These are phyloP conservation scores for Suhomyces canberraensis DNA, from an alignment of 805 yeast genomes.

Conservation along the genomic window DNA sequence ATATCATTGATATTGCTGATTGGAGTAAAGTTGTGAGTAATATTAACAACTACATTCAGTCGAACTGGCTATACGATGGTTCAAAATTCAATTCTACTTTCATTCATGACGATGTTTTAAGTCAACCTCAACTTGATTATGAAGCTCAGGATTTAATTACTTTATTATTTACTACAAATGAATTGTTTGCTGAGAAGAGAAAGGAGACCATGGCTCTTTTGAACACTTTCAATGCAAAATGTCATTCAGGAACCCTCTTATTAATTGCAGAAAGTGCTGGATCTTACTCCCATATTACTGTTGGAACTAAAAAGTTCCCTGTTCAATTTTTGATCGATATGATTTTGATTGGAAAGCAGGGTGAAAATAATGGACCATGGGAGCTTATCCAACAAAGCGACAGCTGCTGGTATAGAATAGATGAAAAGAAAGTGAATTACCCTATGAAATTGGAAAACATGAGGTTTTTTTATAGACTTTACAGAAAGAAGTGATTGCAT, in stretches of 20 bases:
- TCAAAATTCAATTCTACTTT: slow-evolving; percentile 28
- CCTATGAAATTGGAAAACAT: slow-evolving; percentile 74
- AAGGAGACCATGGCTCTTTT: slow-evolving; percentile 58
- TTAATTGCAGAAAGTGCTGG: slow-evolving; percentile 87
- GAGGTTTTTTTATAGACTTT: slow-evolving; percentile 80
- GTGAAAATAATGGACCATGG: slow-evolving; percentile 55
- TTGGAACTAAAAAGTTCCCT: slow-evolving; percentile 78
- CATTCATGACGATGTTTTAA: slow-evolving; percentile 30
- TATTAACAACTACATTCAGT: slow-evolving; percentile 41
- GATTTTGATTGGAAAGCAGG: slow-evolving; percentile 53
- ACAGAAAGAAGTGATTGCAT: slow-evolving; percentile 45
- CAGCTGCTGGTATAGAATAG: slow-evolving; percentile 75
- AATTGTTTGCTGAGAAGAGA: slow-evolving; percentile 68
- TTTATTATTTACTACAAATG: slow-evolving; percentile 81
- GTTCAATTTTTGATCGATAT: slow-evolving; percentile 78
- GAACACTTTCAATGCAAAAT: slow-evolving; percentile 47
- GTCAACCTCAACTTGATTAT: neutral
- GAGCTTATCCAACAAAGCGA: slow-evolving; percentile 61
- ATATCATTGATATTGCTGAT: slow-evolving; percentile 73
- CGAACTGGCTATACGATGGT: slow-evolving; percentile 50
- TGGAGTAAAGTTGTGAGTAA: slow-evolving; percentile 58
- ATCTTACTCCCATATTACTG: slow-evolving; percentile 73
- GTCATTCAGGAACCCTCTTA: slow-evolving; percentile 56
- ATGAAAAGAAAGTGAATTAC: slow-evolving; percentile 50
- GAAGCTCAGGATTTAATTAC: slow-evolving; percentile 50